Percentiles rank a stretch among this genome's conserved stretches.
These are phyloP conservation scores for Artemisia tridentata DNA, from an alignment of 129 eudicot genomes.

Conservation along the genomic window DNA sequence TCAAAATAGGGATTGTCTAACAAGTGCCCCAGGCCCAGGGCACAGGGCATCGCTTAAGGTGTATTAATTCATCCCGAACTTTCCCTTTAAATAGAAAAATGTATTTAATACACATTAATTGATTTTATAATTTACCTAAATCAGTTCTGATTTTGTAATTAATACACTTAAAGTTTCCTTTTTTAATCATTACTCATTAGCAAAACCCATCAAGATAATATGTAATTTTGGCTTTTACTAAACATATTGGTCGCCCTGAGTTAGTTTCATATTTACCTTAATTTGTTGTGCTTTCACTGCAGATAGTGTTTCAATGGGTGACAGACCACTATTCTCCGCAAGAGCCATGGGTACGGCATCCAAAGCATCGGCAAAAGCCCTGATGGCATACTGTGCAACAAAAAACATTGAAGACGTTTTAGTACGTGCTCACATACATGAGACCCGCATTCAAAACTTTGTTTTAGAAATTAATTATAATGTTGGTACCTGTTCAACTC, in stretches of 20 bases:
- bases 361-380: constrained; percentile 98
- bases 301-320: constrained; percentile 86
- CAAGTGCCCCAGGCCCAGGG: no score
- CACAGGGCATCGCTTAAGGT: no score
- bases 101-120: no score
- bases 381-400: constrained; percentile 80
- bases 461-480: background rate
- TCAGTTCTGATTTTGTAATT: no score
- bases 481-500: constrained; percentile 83
- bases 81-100: no score
- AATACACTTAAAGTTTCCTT: no score
- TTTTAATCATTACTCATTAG: no score
- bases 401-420: background rate
- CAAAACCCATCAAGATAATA: no score
- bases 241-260: background rate
- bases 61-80: no score
- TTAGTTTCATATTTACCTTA: constrained; percentile 52
- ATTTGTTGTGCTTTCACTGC: constrained; percentile 94
- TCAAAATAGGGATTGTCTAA: no score
- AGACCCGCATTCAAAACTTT: constrained; percentile 10
- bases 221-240: no score
- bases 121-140: no score
- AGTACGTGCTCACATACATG: background rate
- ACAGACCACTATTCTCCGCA: constrained; percentile 97
- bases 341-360: constrained; percentile 97